These are phyloP conservation scores for Pseudofabraea citricarpa DNA, from an alignment of 2,329 filamentous ascomycete species.

Conservation along the genomic window DNA sequence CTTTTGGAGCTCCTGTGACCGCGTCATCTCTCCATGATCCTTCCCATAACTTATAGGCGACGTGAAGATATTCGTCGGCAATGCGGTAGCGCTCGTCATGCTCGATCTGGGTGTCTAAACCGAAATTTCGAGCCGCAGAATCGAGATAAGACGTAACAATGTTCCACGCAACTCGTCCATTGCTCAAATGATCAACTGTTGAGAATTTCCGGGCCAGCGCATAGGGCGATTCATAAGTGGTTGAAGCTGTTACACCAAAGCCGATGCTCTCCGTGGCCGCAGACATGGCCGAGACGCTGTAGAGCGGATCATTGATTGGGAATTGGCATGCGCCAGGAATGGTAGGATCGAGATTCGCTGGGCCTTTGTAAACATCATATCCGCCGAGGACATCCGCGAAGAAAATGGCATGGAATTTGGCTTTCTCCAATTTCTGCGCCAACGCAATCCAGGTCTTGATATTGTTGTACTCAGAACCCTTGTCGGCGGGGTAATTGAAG, in stretches of 20 bases:
- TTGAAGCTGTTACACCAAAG: conserved; percentile 63
- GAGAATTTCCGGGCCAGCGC: conserved; percentile 58
- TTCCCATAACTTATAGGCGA: conserved; percentile 62
- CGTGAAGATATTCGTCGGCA: conserved; percentile 58
- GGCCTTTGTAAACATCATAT: conserved; percentile 66
- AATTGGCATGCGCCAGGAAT: conserved; percentile 61
- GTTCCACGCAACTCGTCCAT: conserved; percentile 41
- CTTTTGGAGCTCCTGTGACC: conserved; percentile 52
- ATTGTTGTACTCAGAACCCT: conserved; percentile 56
- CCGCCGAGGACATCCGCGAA: conserved; percentile 63
- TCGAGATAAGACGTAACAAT: conserved; percentile 64
- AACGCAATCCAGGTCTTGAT: conserved; percentile 57
- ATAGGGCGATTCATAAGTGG: conserved; percentile 66
- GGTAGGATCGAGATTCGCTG: conserved; percentile 52
- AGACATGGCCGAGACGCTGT: conserved; percentile 61
- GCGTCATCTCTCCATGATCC: conserved; percentile 65
- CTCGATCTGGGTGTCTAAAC: conserved; percentile 47
- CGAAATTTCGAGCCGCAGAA: conserved; percentile 58
- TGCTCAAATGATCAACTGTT: conserved; percentile 61
- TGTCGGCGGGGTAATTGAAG: conserved; percentile 61
- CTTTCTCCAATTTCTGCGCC: conserved; percentile 53
- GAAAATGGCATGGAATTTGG: conserved; percentile 62
- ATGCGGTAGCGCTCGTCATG: conserved; percentile 62
- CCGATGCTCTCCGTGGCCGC: conserved; percentile 62
- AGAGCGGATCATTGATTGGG: conserved; percentile 66